These are phyloP conservation scores for Hortaea werneckii DNA, from an alignment of 2,329 filamentous ascomycete species.

Conservation along the genomic window DNA sequence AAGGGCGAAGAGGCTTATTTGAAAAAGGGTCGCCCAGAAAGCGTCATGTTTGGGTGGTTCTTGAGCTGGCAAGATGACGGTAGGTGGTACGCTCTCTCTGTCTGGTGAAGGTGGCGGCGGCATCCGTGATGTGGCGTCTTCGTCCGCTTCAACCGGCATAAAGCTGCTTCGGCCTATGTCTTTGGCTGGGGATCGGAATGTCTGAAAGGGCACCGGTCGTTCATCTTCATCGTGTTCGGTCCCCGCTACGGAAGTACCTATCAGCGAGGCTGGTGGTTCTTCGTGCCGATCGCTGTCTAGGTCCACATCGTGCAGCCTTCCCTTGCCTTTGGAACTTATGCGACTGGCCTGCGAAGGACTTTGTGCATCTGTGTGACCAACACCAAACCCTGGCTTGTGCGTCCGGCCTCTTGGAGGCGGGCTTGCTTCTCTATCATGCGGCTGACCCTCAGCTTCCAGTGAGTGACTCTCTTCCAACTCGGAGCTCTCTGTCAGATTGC, in stretches of 20 bases:
- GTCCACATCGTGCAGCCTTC: conserved; percentile 72
- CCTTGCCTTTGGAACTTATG: conserved; percentile 48
- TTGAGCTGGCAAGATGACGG: conserved; percentile 48
- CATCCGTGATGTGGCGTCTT: conserved; percentile 36
- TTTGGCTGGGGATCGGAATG: conserved; percentile 37
- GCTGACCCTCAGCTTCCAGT: conserved; percentile 27
- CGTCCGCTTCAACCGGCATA: conserved; percentile 42
- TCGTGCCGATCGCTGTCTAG: conserved; percentile 55
- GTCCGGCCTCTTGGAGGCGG: conserved; percentile 13
- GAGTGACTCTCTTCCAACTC: conserved; percentile 62
- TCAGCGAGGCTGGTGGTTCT: conserved; percentile 28
- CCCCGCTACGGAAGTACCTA: conserved; percentile 27
- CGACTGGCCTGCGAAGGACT: conserved; percentile 27
- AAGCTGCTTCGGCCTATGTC: conserved; percentile 32
- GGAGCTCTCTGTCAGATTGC: conserved; percentile 73
- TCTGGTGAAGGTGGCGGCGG: conserved; percentile 40
- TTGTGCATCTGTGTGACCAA: no score
- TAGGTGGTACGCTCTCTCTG: conserved; percentile 45
- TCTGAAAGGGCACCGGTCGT: conserved; percentile 44
- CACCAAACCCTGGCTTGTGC: no score
- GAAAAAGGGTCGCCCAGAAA: conserved; percentile 84
- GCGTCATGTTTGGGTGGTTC: conserved; percentile 74
- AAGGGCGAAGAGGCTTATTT: conserved; percentile 73
- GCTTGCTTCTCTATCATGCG: conserved; percentile 29
- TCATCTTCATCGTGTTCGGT: conserved; percentile 31